These are phyloP conservation scores for Davidsoniella eucalypti DNA, from an alignment of 2,329 filamentous ascomycete genomes.

Conservation along the genomic window DNA sequence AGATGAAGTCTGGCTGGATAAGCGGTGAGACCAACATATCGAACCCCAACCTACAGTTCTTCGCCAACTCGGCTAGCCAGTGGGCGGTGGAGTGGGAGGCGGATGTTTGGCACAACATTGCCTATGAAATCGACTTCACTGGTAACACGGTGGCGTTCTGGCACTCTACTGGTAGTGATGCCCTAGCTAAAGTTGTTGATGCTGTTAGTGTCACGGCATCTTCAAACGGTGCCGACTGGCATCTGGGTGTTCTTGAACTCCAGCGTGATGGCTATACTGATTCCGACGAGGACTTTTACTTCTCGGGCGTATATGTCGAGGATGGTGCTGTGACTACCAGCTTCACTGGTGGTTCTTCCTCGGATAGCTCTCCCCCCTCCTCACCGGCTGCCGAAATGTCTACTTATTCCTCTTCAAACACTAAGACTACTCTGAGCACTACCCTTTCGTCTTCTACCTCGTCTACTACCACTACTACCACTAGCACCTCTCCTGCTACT, in stretches of 20 bases:
- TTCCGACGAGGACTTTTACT: slow-evolving; percentile 49
- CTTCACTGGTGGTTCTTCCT: slow-evolving; percentile 12
- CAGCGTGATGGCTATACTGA: slow-evolving; percentile 38
- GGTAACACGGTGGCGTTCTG: slow-evolving; percentile 48
- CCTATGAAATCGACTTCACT: slow-evolving; percentile 54
- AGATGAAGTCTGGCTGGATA: slow-evolving; percentile 53
- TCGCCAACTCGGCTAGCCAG: slow-evolving; percentile 40
- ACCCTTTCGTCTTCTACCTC: background rate
- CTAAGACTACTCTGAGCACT: background rate
- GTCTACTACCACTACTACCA: background rate
- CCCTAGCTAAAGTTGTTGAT: slow-evolving; percentile 40
- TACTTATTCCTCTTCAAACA: background rate
- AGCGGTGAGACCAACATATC: slow-evolving; percentile 27
- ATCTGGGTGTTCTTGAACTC: slow-evolving; percentile 52
- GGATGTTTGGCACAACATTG: slow-evolving; percentile 58
- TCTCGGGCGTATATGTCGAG: slow-evolving; percentile 57
- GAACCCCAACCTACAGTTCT: slow-evolving; percentile 45
- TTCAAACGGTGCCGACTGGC: slow-evolving; percentile 56
- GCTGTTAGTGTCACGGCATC: slow-evolving; percentile 43
- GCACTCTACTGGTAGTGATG: slow-evolving; percentile 46
- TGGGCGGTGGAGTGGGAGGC: slow-evolving; percentile 47
- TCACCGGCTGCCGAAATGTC: background rate
- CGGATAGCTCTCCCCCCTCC: background rate
- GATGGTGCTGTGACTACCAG: slow-evolving; percentile 20
- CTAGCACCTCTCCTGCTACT: background rate